Conservation (phyloP, 163 green algal species). For the Chlamydomonas reinhardtii region DNA sequence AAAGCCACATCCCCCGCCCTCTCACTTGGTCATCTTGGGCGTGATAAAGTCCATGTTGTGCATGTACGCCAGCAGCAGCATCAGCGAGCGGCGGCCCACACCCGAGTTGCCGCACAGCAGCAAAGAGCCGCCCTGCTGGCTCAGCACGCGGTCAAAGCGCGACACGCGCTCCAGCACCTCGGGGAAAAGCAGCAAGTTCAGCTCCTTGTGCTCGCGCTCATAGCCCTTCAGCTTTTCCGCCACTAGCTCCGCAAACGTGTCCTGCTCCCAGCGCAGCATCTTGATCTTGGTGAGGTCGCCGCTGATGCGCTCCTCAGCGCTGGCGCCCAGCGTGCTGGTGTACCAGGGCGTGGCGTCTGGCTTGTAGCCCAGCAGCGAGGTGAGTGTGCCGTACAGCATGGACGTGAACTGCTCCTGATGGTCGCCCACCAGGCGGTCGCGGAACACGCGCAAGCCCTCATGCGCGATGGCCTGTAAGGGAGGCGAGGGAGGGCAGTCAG, state of each 20-base stretch:
- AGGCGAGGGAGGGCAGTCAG: too few species aligned
- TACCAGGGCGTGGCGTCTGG: conserved; percentile 40
- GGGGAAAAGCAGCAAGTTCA: conserved; percentile 74
- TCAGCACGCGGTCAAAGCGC: conserved; percentile 73
- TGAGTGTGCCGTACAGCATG: conserved; percentile 1
- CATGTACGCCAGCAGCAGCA: conserved; percentile 78
- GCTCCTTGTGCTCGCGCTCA: conserved; percentile 76
- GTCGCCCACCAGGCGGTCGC: conserved; percentile 68
- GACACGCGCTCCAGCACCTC: conserved; percentile 76
- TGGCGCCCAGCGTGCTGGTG: conserved; percentile 60
- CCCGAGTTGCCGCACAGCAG: conserved; percentile 76
- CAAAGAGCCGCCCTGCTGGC: conserved; percentile 65
- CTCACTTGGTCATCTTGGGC: conserved; percentile 68
- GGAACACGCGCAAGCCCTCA: conserved; percentile 72
- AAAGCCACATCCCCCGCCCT: too few species aligned
- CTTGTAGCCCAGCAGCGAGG: conserved; percentile 41
- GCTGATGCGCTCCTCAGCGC: conserved; percentile 57
- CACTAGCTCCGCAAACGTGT: conserved; percentile 67
- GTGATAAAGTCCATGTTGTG: conserved; percentile 73
- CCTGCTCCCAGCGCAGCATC: conserved; percentile 50
- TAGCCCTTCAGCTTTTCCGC: conserved; percentile 73
- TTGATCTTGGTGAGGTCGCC: conserved; percentile 47
- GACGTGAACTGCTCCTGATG: conserved; percentile 40
- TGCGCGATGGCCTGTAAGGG: conserved; percentile 61
- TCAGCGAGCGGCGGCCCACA: conserved; percentile 66